A percentile compares a stretch with the other conserved stretches of the same genome.
Evolutionary conservation across 495 filamentous ascomycete species (phyloP).

Genomic region (Podospora pseudopauciseta): DNA sequence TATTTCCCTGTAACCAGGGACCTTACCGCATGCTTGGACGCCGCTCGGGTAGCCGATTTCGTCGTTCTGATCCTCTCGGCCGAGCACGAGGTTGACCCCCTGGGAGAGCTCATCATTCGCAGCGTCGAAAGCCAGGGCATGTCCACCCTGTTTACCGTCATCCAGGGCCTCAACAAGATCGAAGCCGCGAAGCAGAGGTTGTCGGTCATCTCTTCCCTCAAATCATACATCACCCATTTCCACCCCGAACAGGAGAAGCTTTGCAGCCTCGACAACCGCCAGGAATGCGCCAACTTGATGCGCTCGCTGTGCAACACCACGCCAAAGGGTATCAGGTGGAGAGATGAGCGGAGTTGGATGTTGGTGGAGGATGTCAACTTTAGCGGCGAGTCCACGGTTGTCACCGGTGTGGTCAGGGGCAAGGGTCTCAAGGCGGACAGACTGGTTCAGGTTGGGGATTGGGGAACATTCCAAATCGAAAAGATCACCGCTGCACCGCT

Average conservation of each 20-base stretch:
- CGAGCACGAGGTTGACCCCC: conserved; percentile 72
- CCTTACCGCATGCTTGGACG: conserved; percentile 72
- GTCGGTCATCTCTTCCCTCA: conserved; percentile 73
- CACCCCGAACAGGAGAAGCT: conserved; percentile 87
- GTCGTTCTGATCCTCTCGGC: conserved; percentile 79
- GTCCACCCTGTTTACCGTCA: conserved; percentile 75
- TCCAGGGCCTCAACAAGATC: conserved; percentile 72
- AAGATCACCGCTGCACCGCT: conserved; percentile 74
- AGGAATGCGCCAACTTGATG: conserved; percentile 85
- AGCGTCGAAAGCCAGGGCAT: conserved; percentile 90
- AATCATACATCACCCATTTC: conserved; percentile 88
- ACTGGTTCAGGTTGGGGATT: conserved; percentile 85
- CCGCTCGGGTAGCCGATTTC: conserved; percentile 84
- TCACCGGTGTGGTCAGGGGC: conserved; percentile 87
- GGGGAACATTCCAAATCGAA: conserved; percentile 92
- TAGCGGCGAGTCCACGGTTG: conserved; percentile 57
- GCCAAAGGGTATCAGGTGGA: conserved; percentile 89
- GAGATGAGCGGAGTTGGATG: conserved; percentile 94
- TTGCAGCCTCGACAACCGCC: conserved; percentile 75
- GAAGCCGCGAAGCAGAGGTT: conserved; percentile 72
- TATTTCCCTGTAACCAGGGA: conserved; percentile 73
- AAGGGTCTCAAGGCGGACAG: conserved; percentile 84
- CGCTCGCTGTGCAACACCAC: conserved; percentile 83
- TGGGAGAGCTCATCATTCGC: conserved; percentile 76
- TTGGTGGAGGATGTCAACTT: conserved; percentile 77